Evolutionary conservation across 768 basidiomycete species (phyloP).

Genomic region (Trametes meyenii): DNA sequence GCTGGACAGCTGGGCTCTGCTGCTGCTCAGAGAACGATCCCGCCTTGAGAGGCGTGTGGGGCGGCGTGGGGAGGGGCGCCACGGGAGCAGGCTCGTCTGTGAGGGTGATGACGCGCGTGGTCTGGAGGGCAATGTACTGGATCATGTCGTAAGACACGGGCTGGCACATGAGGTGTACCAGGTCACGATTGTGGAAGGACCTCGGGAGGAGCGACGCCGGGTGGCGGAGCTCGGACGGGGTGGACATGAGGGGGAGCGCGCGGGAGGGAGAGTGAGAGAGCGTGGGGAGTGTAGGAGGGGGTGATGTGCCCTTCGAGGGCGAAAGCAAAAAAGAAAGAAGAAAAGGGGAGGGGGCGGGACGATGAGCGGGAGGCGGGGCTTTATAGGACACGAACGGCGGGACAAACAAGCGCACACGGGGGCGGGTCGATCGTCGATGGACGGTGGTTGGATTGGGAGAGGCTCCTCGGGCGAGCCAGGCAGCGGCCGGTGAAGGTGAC

Average conservation of each 20-base stretch:
- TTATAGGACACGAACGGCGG: conserved; percentile 27
- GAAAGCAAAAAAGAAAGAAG: conserved; percentile 31
- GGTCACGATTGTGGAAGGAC: conserved; percentile 74
- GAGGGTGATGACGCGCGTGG: conserved; percentile 73
- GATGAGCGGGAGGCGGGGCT: conserved; percentile 14
- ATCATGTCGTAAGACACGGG: conserved; percentile 87
- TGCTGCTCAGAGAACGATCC: conserved; percentile 30
- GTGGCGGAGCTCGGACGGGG: conserved; percentile 46
- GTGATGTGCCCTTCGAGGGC: conserved; percentile 40
- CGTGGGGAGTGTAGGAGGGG: conserved; percentile 35
- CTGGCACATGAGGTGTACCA: conserved; percentile 77
- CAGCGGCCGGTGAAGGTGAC: not conserved
- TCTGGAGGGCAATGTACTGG: conserved; percentile 77
- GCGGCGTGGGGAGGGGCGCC: conserved; percentile 61
- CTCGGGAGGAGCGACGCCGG: conserved; percentile 84
- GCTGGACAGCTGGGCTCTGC: conserved; percentile 17
- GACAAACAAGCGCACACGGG: conserved; percentile 30
- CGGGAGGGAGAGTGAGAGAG: conserved; percentile 24
- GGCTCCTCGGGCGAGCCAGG: not conserved
- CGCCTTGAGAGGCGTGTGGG: conserved; percentile 60
- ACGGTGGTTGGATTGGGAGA: conserved; percentile 2
- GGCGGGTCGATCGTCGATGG: conserved; percentile 7
- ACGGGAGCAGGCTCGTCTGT: conserved; percentile 48
- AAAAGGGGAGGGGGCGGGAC: conserved; percentile 26
- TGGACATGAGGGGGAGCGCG: conserved; percentile 34